Conservation (phyloP, 177 flowering plant genomes). For the Vitis hybrid region DNA sequence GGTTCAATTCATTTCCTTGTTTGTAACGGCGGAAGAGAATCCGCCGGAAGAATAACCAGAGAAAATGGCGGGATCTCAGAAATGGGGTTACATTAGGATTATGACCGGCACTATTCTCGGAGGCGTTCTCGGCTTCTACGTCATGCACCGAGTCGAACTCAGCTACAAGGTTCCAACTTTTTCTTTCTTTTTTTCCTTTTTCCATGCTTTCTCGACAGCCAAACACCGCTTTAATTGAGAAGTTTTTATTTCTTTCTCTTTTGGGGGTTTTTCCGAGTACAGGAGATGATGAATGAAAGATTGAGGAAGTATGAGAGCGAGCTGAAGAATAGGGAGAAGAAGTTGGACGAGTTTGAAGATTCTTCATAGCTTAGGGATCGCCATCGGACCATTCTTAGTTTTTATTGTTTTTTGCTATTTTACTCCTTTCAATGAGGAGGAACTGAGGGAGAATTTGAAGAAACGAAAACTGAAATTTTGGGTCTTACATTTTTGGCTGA, state of each 20-base stretch:
- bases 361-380: no score
- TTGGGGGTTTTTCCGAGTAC: constrained; percentile 1
- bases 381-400: no score
- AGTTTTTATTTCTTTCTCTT: background rate
- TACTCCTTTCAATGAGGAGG: no score
- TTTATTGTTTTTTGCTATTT: no score
- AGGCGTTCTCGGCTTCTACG: constrained; percentile 46
- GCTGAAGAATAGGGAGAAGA: background rate
- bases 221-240: no score
- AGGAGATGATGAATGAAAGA: constrained; percentile 32
- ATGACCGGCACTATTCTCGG: constrained; percentile 50
- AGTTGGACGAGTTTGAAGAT: no score
- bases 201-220: background rate
- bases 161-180: constrained; percentile 31
- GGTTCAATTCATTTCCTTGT: no score
- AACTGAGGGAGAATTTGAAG: no score
- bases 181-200: background rate
- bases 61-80: constrained; percentile 22
- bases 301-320: constrained; percentile 32
- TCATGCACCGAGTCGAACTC: constrained; percentile 50
- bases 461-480: no score
- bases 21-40: no score
- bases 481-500: no score
- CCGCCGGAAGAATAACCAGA: no score
- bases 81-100: constrained; percentile 47